These are phyloP conservation scores for Candida sakaeoensis DNA, from an alignment of 805 yeast genomes.

Conservation along the genomic window DNA sequence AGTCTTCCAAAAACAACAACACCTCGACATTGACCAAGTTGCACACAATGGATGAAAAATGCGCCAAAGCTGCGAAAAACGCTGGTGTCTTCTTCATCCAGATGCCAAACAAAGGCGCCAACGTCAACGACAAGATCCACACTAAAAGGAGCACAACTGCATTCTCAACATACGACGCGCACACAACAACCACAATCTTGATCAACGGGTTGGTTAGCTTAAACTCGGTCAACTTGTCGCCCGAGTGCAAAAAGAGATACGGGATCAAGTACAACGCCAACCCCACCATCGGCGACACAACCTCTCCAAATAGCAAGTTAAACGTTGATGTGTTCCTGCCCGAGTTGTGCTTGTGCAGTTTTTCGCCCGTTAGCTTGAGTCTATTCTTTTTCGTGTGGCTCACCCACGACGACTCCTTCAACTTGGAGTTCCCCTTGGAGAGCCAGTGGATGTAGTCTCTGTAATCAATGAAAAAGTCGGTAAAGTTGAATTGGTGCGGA, in stretches of 20 bases:
- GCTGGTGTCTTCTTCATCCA: slow-evolving; percentile 33
- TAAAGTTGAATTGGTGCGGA: slow-evolving; percentile 50
- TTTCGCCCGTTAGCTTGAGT: slow-evolving; percentile 22
- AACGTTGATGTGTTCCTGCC: slow-evolving; percentile 11
- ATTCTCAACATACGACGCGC: slow-evolving; percentile 48
- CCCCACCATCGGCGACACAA: slow-evolving; percentile 16
- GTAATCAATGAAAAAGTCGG: slow-evolving; percentile 48
- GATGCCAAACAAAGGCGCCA: slow-evolving; percentile 33
- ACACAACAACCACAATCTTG: slow-evolving; percentile 52
- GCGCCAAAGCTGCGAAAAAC: slow-evolving; percentile 39
- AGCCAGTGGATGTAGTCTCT: slow-evolving; percentile 64
- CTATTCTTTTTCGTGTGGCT: slow-evolving; percentile 44
- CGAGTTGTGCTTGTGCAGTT: not conserved
- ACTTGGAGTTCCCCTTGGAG: slow-evolving; percentile 68
- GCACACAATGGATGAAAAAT: slow-evolving; percentile 29
- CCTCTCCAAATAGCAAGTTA: slow-evolving; percentile 16
- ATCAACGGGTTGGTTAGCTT: slow-evolving; percentile 48
- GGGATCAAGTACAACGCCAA: slow-evolving; percentile 46
- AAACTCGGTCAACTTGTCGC: slow-evolving; percentile 62
- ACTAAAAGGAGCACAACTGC: slow-evolving; percentile 24
- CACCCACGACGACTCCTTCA: slow-evolving; percentile 76
- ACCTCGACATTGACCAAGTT: slow-evolving; percentile 33
- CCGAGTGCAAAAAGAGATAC: slow-evolving; percentile 78
- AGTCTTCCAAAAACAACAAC: slow-evolving; percentile 40
- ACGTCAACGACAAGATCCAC: slow-evolving; percentile 32